Evolutionary conservation across 805 yeast species (phyloP).

Genomic region (Ascoidea tarda): DNA sequence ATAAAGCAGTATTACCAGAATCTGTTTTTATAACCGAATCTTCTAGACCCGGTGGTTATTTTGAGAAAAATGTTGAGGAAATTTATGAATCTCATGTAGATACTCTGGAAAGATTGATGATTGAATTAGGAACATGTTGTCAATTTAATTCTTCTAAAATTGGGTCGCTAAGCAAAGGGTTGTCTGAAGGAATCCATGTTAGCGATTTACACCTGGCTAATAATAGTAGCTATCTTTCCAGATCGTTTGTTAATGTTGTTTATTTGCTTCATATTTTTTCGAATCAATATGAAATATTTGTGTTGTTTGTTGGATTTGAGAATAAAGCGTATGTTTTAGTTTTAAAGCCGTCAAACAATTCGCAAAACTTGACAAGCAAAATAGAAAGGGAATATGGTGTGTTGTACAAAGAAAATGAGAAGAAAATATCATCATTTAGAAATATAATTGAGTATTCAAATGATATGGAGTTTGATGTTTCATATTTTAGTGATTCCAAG

Average conservation of each 20-base stretch:
- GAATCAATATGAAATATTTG: slow-evolving; percentile 63
- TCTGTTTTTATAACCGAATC: slow-evolving; percentile 36
- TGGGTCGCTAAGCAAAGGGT: slow-evolving; percentile 79
- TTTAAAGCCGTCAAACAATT: slow-evolving; percentile 53
- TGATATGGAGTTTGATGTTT: slow-evolving; percentile 37
- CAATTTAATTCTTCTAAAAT: slow-evolving; percentile 52
- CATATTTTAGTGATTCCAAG: slow-evolving; percentile 36
- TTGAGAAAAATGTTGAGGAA: slow-evolving; percentile 51
- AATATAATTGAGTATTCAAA: slow-evolving; percentile 38
- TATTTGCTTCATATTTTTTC: slow-evolving; percentile 58
- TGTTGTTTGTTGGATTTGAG: slow-evolving; percentile 54
- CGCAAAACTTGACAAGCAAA: slow-evolving; percentile 48
- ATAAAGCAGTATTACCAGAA: slow-evolving; percentile 52
- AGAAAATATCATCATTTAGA: slow-evolving; percentile 25
- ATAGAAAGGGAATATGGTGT: slow-evolving; percentile 42
- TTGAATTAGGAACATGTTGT: slow-evolving; percentile 66
- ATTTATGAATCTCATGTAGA: slow-evolving; percentile 65
- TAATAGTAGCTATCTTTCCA: slow-evolving; percentile 36
- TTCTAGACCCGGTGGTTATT: slow-evolving; percentile 37
- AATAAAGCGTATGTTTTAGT: slow-evolving; percentile 34
- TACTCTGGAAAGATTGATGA: slow-evolving; percentile 57
- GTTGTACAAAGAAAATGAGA: slow-evolving; percentile 31
- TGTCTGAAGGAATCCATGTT: slow-evolving; percentile 71
- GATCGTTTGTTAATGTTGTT: slow-evolving; percentile 40
- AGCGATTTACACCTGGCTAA: slow-evolving; percentile 36